phyloP scores from a whole-genome alignment of 257 asterid species.

The Solanum arcanum region DNA sequence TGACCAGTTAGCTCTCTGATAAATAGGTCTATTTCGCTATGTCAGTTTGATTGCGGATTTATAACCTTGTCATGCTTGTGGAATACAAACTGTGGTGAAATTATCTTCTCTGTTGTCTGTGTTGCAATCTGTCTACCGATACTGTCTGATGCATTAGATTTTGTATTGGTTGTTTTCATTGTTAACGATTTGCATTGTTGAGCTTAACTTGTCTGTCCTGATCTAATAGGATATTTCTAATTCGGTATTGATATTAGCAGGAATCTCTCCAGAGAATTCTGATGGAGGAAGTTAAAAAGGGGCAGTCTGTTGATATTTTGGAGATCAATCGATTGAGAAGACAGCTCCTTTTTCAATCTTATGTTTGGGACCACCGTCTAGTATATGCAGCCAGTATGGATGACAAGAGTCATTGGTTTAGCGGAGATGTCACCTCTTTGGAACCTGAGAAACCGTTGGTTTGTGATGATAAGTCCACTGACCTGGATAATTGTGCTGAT shows the following conservation, averaged over 20 bases:
- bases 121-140: neutral
- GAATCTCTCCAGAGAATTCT: conserved; percentile 44
- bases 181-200: neutral
- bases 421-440: conserved; percentile 12
- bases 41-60: neutral
- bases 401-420: conserved; percentile 17
- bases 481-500: conserved; percentile 15
- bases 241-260: conserved; percentile 32
- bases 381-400: conserved; percentile 44
- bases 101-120: neutral
- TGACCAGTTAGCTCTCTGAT: neutral
- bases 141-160: neutral
- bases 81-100: neutral
- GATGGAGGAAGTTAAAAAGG: conserved; percentile 44
- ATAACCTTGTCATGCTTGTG: neutral
- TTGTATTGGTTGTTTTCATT: neutral
- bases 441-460: conserved; percentile 28
- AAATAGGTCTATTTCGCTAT: neutral
- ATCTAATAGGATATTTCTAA: neutral
- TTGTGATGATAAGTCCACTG: conserved; percentile 19
- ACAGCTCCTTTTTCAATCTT: conserved; percentile 69
- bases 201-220: neutral
- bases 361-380: conserved; percentile 83
- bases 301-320: conserved; percentile 65
- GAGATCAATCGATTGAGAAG: conserved; percentile 75